phyloP scores from a whole-genome alignment of 202 grass and related monocot species.

The Dendrocalamus latiflorus region DNA sequence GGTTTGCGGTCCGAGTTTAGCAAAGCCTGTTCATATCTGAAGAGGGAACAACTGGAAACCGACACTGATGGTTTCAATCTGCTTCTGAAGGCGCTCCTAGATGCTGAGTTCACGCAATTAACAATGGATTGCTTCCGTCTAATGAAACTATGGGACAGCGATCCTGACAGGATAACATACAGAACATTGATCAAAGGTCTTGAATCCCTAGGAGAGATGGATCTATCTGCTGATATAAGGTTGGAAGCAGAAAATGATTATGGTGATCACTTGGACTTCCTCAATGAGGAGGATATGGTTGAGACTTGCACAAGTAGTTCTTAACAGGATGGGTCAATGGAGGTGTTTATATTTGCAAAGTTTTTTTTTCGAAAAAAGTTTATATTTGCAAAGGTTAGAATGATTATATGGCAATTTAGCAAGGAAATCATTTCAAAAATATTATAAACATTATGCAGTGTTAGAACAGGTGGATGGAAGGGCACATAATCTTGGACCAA shows the following conservation, averaged over 20 bases:
- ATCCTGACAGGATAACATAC: constrained; percentile 70
- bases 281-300: constrained; percentile 37
- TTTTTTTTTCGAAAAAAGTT: no score
- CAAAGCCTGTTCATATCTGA: constrained; percentile 61
- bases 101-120: constrained; percentile 52
- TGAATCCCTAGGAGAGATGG: constrained; percentile 51
- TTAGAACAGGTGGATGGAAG: constrained; percentile 1
- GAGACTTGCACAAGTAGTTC: constrained; percentile 16
- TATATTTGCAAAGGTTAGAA: neutral
- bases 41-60: constrained; percentile 58
- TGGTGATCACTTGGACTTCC: constrained; percentile 52
- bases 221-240: constrained; percentile 44
- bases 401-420: neutral
- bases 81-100: constrained; percentile 53
- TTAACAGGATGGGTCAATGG: constrained; percentile 22
- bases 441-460: neutral
- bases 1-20: constrained; percentile 49
- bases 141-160: constrained; percentile 75
- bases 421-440: neutral
- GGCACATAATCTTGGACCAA: neutral
- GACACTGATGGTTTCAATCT: constrained; percentile 77
- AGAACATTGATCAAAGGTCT: constrained; percentile 57
- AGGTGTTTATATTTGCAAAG: neutral
- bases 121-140: constrained; percentile 79
- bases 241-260: constrained; percentile 60